A percentile compares a stretch with the other conserved stretches of the same genome.
These are phyloP conservation scores for Vararia minispora DNA, from an alignment of 768 basidiomycete species.

Conservation along the genomic window DNA sequence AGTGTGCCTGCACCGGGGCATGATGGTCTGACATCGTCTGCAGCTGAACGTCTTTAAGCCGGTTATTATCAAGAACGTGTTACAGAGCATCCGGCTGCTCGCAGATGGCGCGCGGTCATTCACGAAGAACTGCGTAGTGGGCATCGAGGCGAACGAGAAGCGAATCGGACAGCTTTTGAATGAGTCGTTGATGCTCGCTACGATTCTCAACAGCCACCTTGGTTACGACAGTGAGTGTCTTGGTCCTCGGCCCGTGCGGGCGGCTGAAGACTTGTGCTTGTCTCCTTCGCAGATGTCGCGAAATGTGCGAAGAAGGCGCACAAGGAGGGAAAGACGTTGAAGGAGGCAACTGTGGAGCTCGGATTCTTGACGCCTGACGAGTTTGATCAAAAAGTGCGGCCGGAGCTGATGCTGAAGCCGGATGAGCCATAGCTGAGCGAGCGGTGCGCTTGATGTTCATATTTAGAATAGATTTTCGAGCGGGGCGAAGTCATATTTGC, in stretches of 20 bases:
- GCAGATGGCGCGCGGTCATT: slow-evolving; percentile 92
- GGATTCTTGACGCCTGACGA: slow-evolving; percentile 82
- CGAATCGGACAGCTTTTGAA: slow-evolving; percentile 82
- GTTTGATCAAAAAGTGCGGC: slow-evolving; percentile 89
- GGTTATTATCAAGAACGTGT: slow-evolving; percentile 94
- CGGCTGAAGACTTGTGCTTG: slow-evolving; percentile 9
- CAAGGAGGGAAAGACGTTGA: slow-evolving; percentile 92
- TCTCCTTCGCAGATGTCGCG: slow-evolving; percentile 65
- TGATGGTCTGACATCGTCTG: slow-evolving; percentile 2
- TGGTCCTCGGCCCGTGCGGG: neutral
- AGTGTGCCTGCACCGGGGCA: neutral
- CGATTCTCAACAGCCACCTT: slow-evolving; percentile 89
- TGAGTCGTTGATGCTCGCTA: slow-evolving; percentile 96
- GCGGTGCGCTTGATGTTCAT: slow-evolving; percentile 8
- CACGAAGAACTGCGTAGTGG: slow-evolving; percentile 94
- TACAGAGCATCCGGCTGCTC: slow-evolving; percentile 90
- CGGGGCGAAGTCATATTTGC: neutral
- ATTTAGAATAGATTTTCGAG: neutral
- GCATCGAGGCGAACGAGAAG: slow-evolving; percentile 93
- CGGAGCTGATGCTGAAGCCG: slow-evolving; percentile 83
- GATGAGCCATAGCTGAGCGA: slow-evolving; percentile 41
- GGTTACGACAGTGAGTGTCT: slow-evolving; percentile 86
- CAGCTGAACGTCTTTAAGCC: slow-evolving; percentile 99
- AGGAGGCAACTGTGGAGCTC: slow-evolving; percentile 84
- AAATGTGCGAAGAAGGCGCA: slow-evolving; percentile 99